Conservation (phyloP, 148 eudicot genomes). For the Pouteria glomerata region DNA sequence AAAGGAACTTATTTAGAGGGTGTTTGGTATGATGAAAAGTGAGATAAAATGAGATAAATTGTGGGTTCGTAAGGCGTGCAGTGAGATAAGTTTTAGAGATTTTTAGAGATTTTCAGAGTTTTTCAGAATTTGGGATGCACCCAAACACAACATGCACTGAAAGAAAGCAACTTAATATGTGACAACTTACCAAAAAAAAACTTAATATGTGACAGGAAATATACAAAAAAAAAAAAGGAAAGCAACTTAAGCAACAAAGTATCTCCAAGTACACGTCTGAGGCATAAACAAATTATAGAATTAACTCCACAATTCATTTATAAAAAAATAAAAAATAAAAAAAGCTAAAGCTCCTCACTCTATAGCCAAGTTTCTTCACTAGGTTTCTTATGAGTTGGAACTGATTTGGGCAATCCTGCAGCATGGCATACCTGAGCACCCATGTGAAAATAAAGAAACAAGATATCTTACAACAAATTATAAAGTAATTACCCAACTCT, state of each 20-base stretch:
- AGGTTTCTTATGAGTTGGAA: conserved; percentile 49
- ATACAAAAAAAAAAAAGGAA: background rate
- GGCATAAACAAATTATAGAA: background rate
- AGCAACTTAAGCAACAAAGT: background rate
- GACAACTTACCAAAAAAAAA: no score
- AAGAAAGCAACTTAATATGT: no score
- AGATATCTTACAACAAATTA: background rate
- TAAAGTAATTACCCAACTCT: conserved; percentile 40
- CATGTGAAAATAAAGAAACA: background rate
- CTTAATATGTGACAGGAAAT: no score
- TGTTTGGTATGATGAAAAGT: no score
- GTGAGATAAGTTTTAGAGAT: no score
- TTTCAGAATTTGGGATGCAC: no score
- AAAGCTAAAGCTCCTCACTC: conserved; percentile 28
- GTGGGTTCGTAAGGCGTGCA: no score
- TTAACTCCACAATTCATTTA: conserved; percentile 27
- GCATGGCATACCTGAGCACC: conserved; percentile 14
- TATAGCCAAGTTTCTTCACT: conserved; percentile 49
- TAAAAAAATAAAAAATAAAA: background rate
- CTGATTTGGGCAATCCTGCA: conserved; percentile 56
- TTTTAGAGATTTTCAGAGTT: no score
- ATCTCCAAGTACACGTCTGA: background rate
- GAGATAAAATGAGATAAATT: no score
- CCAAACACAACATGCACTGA: no score
- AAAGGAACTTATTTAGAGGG: background rate